These are phyloP conservation scores for Phaeosphaeriaceae sp. DNA, from an alignment of 2,329 filamentous ascomycete genomes.

Conservation along the genomic window DNA sequence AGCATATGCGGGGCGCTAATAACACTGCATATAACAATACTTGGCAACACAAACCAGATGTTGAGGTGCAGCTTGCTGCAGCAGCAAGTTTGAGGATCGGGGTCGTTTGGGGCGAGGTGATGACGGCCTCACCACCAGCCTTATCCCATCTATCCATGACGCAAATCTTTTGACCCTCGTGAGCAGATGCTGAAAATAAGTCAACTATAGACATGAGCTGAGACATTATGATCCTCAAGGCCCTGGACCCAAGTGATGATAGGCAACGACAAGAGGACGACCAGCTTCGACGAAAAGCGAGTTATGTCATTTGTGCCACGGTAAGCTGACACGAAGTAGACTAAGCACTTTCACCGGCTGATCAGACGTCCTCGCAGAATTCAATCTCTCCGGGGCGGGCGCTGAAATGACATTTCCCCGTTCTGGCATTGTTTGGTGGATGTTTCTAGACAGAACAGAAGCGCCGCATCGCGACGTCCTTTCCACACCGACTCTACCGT, in stretches of 20 bases:
- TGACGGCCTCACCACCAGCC: not conserved
- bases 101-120: not conserved
- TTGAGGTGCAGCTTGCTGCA: not conserved
- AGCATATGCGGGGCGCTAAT: not conserved
- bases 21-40: not conserved
- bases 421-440: not conserved
- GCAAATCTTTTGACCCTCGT: not conserved
- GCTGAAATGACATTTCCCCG: not conserved
- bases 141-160: not conserved
- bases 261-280: not conserved
- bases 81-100: not conserved
- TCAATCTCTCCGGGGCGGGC: not conserved
- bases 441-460: not conserved
- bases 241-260: not conserved
- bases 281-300: not conserved
- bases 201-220: not conserved
- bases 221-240: not conserved
- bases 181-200: not conserved
- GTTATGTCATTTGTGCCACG: not conserved
- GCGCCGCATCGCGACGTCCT: not conserved
- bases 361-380: not conserved
- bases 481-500: not conserved
- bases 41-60: not conserved
- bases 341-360: not conserved
- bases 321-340: not conserved